Percentiles rank a stretch among this genome's conserved stretches.
These are phyloP conservation scores for Ampelocalamus luodianensis DNA, from an alignment of 176 grass and related monocot genomes.

Conservation along the genomic window DNA sequence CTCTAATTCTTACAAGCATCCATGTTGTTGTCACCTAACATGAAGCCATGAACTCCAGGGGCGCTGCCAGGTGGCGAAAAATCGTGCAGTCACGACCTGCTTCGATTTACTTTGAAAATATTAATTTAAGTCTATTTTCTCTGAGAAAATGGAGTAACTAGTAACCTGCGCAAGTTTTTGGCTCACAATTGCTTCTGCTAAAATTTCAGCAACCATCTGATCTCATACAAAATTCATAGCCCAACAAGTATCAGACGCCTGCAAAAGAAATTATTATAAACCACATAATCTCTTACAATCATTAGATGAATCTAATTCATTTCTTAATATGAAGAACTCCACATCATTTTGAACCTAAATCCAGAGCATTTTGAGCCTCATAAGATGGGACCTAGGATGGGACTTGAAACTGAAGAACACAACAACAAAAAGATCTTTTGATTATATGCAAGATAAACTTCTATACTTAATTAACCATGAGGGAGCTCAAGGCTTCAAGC, in stretches of 20 bases:
- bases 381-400: neutral
- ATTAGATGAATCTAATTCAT: constrained; percentile 7
- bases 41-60: neutral
- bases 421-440: neutral
- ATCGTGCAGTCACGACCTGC: constrained; percentile 38
- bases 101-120: neutral
- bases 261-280: neutral
- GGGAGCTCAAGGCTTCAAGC: neutral
- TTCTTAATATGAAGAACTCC: neutral
- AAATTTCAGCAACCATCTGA: constrained; percentile 18
- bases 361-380: neutral
- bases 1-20: constrained; percentile 25
- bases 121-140: neutral
- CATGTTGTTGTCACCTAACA: constrained; percentile 39
- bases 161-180: neutral
- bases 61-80: constrained; percentile 35
- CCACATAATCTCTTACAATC: neutral
- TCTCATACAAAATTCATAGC: constrained; percentile 9
- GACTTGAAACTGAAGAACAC: neutral
- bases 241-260: neutral
- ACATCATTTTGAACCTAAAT: neutral
- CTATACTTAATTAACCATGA: neutral
- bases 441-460: neutral
- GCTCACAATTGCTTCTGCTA: neutral
- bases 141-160: neutral